phyloP scores from a whole-genome alignment of 192 early-diverging fungal genomes.

The Entomortierella parvispora region DNA sequence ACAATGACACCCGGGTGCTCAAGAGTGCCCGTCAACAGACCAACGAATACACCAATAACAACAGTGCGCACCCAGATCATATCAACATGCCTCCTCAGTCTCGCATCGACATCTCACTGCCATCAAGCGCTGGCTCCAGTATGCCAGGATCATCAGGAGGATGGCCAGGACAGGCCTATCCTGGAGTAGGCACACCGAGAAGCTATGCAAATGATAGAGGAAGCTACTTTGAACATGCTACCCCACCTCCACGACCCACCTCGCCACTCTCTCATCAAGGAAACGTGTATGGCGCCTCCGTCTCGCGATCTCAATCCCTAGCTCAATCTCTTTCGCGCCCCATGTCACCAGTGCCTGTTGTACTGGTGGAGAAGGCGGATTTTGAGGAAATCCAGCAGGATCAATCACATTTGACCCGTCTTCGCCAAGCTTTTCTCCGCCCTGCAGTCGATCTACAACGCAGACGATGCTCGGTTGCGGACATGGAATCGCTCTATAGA shows the following conservation, averaged over 20 bases:
- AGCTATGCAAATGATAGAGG: slow-evolving; percentile 1
- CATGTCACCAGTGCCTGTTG: slow-evolving; percentile 4
- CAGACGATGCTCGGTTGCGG: slow-evolving; percentile 28
- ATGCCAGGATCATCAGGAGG: slow-evolving; percentile 9
- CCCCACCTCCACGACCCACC: slow-evolving; percentile 6
- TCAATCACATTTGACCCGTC: slow-evolving; percentile 16
- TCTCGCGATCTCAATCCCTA: slow-evolving; percentile 22
- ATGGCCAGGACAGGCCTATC: not conserved
- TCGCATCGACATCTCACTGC: slow-evolving; percentile 19
- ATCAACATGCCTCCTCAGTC: slow-evolving; percentile 8
- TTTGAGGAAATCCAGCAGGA: slow-evolving; percentile 49
- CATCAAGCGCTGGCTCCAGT: slow-evolving; percentile 31
- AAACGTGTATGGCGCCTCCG: not conserved
- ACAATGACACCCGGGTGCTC: slow-evolving; percentile 39
- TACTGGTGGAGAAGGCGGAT: slow-evolving; percentile 21
- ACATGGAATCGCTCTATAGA: slow-evolving; percentile 40
- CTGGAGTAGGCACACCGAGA: slow-evolving; percentile 6
- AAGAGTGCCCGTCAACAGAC: slow-evolving; percentile 45
- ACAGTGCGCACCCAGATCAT: not conserved
- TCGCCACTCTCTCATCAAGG: slow-evolving; percentile 23
- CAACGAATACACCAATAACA: slow-evolving; percentile 4
- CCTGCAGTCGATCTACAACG: slow-evolving; percentile 14
- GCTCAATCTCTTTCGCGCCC: slow-evolving; percentile 17
- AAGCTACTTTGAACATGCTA: slow-evolving; percentile 31
- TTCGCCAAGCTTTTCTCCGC: slow-evolving; percentile 18